Base-by-base conservation (phyloP, 1,139 yeast species). In the Lodderomyces margitis region DNA sequence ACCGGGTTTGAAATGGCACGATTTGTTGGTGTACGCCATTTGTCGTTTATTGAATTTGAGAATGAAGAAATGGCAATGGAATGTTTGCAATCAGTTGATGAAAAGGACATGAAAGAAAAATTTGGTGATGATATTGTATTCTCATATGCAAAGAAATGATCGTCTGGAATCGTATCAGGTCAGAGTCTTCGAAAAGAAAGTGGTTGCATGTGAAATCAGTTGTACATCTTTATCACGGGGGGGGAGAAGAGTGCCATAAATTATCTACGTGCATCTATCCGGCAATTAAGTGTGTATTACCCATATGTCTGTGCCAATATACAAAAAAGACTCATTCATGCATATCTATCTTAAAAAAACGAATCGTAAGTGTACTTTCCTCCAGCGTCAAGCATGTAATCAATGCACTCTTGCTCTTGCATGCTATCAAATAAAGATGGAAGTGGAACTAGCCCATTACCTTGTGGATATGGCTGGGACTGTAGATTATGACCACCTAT, bases 11-110 rank as follows among this genome's bases (percentile, higher is more conserved):
- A 76, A 20, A 86, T 81, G 46, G 70, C 83, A 1, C 77, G 95
- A 41, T 64, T 80, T 39, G 88, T 92, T 27, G 71, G 75, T 3
- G 78, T 81, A 2, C 74, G 88, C 38, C 75, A 77, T 34, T 76
- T 92, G 41, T 95, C 94, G 6, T 85, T 92, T 59, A 75, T 92
- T 10, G 97, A 92, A 54, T 92, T 82, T 57, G 81, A 76, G 27
- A 63, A 68, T 5, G 83, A 79, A 21, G 61, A 51, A 1, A 34
- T 41, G 17, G 60, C 75, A 1, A 60, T 61, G 1, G 40, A 37
- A 14, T 64, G 67, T 39, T 53, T 66, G 34, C 45, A 50, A 12
- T 28, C 35, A 6, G 33, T 50, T 3, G 49, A 50, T 5, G 23
- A 39, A 12, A 37, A 33, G 2, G 42, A 45, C 16, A 37, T 47